Percentiles rank a stretch among this genome's conserved stretches.
phyloP scores from a whole-genome alignment of 768 basidiomycete species.

The Cytidiella melzeri region DNA sequence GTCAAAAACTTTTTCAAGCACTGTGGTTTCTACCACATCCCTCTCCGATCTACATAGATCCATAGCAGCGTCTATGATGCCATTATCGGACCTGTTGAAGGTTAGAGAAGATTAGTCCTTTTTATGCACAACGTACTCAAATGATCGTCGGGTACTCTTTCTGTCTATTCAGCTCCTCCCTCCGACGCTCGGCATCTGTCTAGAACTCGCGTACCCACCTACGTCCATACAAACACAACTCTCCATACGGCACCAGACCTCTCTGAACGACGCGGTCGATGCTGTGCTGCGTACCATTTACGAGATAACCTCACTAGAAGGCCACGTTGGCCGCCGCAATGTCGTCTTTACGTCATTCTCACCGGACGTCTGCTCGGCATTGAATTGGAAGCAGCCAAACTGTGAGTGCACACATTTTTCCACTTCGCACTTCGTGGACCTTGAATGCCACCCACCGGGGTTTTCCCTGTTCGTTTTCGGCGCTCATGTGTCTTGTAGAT shows the following conservation, averaged over 20 bases:
- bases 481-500: slow-evolving; percentile 42
- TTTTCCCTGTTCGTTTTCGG: neutral
- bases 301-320: slow-evolving; percentile 51
- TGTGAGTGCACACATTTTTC: slow-evolving; percentile 47
- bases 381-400: slow-evolving; percentile 99
- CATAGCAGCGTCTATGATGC: slow-evolving; percentile 53
- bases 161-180: slow-evolving; percentile 62
- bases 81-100: slow-evolving; percentile 71
- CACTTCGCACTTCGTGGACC: slow-evolving; percentile 1
- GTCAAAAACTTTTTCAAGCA: slow-evolving; percentile 12
- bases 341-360: slow-evolving; percentile 92
- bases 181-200: slow-evolving; percentile 60
- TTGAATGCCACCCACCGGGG: neutral
- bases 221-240: slow-evolving; percentile 37
- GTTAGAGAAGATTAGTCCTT: too few species aligned
- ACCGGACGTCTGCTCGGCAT: slow-evolving; percentile 79
- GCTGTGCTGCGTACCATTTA: slow-evolving; percentile 80
- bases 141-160: too few species aligned
- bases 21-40: slow-evolving; percentile 7
- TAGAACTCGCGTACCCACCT: slow-evolving; percentile 80
- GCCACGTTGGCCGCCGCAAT: slow-evolving; percentile 55
- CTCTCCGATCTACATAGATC: slow-evolving; percentile 41
- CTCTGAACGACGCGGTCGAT: slow-evolving; percentile 81
- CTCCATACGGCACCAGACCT: slow-evolving; percentile 45
- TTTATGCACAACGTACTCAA: too few species aligned